Evolutionary conservation across 208 protist genomes (phyloP).

Genomic region (Trypanosoma scelopori): DNA sequence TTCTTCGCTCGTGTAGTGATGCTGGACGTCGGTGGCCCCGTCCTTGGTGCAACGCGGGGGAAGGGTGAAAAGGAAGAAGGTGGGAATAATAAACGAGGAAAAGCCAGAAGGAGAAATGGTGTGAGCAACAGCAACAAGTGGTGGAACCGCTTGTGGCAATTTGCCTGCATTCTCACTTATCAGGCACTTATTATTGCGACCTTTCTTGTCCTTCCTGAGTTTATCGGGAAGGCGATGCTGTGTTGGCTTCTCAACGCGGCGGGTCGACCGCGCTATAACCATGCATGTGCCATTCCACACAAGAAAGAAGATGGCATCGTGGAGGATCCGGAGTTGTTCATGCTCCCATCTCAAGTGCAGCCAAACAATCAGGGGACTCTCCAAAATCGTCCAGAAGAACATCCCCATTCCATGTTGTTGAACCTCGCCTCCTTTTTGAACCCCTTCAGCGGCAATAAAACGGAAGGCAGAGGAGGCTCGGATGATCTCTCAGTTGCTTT

Average conservation of each 20-base stretch:
- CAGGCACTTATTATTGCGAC: constrained; percentile 44
- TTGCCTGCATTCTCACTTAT: constrained; percentile 26
- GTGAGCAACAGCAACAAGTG: constrained; percentile 1
- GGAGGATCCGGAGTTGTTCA: too few species aligned
- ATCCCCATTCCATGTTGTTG: too few species aligned
- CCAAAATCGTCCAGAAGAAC: too few species aligned
- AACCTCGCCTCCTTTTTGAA: too few species aligned
- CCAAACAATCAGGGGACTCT: too few species aligned
- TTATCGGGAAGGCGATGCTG: constrained; percentile 38
- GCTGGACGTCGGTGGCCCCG: constrained; percentile 45
- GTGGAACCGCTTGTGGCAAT: neutral
- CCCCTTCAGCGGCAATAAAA: too few species aligned
- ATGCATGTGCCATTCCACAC: too few species aligned
- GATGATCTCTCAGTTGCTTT: too few species aligned
- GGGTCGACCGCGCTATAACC: constrained; percentile 39
- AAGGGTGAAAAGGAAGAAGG: neutral
- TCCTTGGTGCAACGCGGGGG: constrained; percentile 19
- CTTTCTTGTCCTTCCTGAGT: constrained; percentile 38
- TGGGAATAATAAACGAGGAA: neutral
- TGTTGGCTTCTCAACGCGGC: constrained; percentile 24
- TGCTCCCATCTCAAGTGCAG: too few species aligned
- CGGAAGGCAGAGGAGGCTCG: too few species aligned
- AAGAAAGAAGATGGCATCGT: too few species aligned
- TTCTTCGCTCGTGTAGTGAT: too few species aligned
- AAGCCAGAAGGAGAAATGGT: constrained; percentile 2